Evolutionary conservation across 2,329 filamentous ascomycete species (phyloP), one percentile per base, ranked within the genome.

Genomic region (Madurella fahalii): DNA sequence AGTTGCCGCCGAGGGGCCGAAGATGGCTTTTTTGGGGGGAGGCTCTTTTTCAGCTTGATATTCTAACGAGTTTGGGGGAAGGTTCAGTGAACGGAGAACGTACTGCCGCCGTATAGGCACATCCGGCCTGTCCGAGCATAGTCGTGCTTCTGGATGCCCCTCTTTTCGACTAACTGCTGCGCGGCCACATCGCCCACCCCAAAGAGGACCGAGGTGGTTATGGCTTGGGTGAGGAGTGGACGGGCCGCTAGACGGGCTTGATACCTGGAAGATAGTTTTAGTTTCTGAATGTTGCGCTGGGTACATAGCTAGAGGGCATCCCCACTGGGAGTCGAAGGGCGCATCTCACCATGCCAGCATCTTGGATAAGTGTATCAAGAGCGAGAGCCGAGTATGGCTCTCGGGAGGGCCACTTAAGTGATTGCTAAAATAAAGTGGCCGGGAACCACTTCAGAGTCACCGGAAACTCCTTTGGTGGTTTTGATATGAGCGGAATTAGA

Each of bases 201-300:
- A 70, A 97, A 99, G 60, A 99, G 85, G 56, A 97, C 81, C 47
- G 90, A 88, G 40, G 93, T 96, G 53, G 91, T 95, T 65, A 96
- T 76, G 69, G 87, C 89, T 77, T 96, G 90, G 11, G 93, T 97
- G 67, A 96, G 83, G 64, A 97, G 77, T 57, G 93, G 93, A 68
- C 89, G 83, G 66, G 84, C 82, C 64, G 87, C 86, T 69, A 96
- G 79, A 72, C 84, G 88, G 68, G 83, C 79, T 74, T 95, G 90
- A 77, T 97, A 97, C 91, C 92, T 65, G 46, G 15, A 11, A 9
- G 8, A 4, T 2, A 11, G 9, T 32, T 48, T 56, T 17, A 56
- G 54, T 89, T 42, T 25, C 13, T 9, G 9, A 16, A 20, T n/a
- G 16, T 39, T 48, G 20, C 39, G 16, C 30, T 3, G 16, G 9